These are phyloP conservation scores for Phytophthora kernoviae DNA, from an alignment of 352 stramenopile species.

Conservation along the genomic window DNA sequence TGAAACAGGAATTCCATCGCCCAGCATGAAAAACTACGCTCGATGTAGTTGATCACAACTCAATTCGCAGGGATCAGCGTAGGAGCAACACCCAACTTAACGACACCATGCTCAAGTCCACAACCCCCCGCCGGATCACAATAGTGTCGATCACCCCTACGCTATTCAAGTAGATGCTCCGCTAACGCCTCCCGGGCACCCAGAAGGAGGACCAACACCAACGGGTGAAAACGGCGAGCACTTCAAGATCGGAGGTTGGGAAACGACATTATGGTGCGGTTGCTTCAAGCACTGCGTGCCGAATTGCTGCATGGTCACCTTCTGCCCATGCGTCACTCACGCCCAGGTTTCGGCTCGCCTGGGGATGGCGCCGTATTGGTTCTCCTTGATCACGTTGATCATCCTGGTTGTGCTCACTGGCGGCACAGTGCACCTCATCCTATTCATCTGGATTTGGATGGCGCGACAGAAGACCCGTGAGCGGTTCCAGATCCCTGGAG, in stretches of 20 bases:
- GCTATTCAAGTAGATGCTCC: slow-evolving; percentile 32
- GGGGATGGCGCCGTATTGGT: slow-evolving; percentile 33
- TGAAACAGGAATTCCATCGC: neutral
- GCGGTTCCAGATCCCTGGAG: slow-evolving; percentile 34
- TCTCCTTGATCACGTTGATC: slow-evolving; percentile 31
- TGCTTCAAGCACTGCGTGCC: slow-evolving; percentile 51
- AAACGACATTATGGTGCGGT: slow-evolving; percentile 33
- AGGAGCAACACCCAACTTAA: neutral
- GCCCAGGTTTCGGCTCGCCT: slow-evolving; percentile 44
- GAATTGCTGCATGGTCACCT: slow-evolving; percentile 54
- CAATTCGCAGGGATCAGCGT: slow-evolving; percentile 7
- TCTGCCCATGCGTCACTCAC: slow-evolving; percentile 45
- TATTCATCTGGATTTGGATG: slow-evolving; percentile 40
- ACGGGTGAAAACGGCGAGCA: slow-evolving; percentile 10
- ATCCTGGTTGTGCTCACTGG: slow-evolving; percentile 21
- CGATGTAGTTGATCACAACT: slow-evolving; percentile 5
- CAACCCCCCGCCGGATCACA: slow-evolving; percentile 3
- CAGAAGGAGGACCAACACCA: neutral
- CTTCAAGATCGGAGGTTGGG: slow-evolving; percentile 30
- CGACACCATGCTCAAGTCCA: slow-evolving; percentile 12
- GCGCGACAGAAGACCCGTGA: slow-evolving; percentile 21
- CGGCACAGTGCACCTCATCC: slow-evolving; percentile 32
- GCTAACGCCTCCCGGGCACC: slow-evolving; percentile 5
- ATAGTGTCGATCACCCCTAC: slow-evolving; percentile 22
- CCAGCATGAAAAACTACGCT: slow-evolving; percentile 5